phyloP scores from a whole-genome alignment of 768 basidiomycete genomes.

The Tulasnella sp. region DNA sequence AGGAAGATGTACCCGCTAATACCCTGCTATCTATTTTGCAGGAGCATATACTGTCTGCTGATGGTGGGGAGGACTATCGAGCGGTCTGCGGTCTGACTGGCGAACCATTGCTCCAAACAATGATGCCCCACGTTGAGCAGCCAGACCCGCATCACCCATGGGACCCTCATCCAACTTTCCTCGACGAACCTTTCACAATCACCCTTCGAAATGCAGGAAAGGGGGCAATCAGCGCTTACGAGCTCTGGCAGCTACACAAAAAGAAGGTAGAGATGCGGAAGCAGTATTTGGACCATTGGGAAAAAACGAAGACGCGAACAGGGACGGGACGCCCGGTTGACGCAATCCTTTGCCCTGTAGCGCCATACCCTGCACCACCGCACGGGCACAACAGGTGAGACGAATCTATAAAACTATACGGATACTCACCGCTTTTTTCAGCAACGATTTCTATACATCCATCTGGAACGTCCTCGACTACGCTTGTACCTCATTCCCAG shows the following conservation, averaged over 20 bases:
- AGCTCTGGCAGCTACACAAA: slow-evolving; percentile 66
- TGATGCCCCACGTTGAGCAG: slow-evolving; percentile 40
- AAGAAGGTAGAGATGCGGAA: slow-evolving; percentile 49
- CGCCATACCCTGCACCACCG: slow-evolving; percentile 58
- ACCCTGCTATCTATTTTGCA: neutral
- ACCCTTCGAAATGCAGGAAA: slow-evolving; percentile 19
- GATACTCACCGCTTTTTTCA: slow-evolving; percentile 34
- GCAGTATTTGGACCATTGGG: slow-evolving; percentile 62
- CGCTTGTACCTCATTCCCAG: slow-evolving; percentile 58
- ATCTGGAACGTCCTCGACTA: slow-evolving; percentile 71
- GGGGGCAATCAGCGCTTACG: slow-evolving; percentile 47
- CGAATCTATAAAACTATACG: neutral
- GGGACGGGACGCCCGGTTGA: slow-evolving; percentile 72
- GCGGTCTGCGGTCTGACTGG: slow-evolving; percentile 37
- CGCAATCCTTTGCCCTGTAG: slow-evolving; percentile 64
- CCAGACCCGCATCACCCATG: slow-evolving; percentile 13
- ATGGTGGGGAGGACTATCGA: slow-evolving; percentile 47
- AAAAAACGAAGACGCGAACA: slow-evolving; percentile 49
- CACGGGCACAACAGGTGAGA: slow-evolving; percentile 56
- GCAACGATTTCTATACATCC: slow-evolving; percentile 53
- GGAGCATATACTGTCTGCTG: slow-evolving; percentile 47
- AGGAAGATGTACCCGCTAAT: neutral
- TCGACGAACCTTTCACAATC: slow-evolving; percentile 24
- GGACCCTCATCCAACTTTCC: slow-evolving; percentile 23
- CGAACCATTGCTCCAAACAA: slow-evolving; percentile 55